phyloP scores from a whole-genome alignment of 2,329 filamentous ascomycete species.

The Helminthosporium solani region DNA sequence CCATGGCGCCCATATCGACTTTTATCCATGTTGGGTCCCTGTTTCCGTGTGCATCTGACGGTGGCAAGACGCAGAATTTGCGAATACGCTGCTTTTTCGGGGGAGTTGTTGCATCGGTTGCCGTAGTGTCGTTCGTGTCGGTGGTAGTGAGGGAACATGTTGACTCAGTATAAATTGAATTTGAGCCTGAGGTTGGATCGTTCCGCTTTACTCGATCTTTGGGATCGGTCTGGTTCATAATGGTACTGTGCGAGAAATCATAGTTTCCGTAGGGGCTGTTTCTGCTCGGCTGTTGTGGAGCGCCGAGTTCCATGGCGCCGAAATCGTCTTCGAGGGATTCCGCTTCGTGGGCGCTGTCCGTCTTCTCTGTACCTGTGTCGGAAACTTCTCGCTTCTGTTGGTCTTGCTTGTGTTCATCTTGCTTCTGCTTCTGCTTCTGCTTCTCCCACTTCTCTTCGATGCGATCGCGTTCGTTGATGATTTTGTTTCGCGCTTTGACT shows the following conservation, averaged over 20 bases:
- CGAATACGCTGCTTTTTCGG: conserved; percentile 56
- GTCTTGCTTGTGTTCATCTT: conserved; percentile 2
- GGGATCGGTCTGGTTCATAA: conserved; percentile 29
- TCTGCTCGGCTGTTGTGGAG: conserved; percentile 1
- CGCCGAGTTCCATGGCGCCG: conserved; percentile 22
- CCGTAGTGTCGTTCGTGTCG: conserved; percentile 9
- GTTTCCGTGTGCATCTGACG: conserved; percentile 57
- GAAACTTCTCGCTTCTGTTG: conserved; percentile 20
- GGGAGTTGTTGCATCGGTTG: conserved; percentile 4
- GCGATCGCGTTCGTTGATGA: conserved; percentile 64
- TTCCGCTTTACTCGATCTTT: conserved; percentile 18
- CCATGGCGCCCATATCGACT: conserved; percentile 78
- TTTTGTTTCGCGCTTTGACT: conserved; percentile 65
- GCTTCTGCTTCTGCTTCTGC: conserved; percentile 28
- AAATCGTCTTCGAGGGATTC: conserved; percentile 22
- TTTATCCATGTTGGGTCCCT: conserved; percentile 73
- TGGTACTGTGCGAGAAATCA: conserved; percentile 32
- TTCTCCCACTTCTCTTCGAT: conserved; percentile 50
- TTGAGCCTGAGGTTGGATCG: conserved; percentile 5
- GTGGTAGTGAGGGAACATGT: conserved; percentile 23
- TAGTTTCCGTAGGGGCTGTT: conserved; percentile 27
- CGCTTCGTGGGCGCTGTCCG: conserved; percentile 1
- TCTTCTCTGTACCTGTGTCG: not conserved
- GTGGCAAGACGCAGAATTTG: conserved; percentile 77
- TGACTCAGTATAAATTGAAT: conserved; percentile 16